phyloP scores from a whole-genome alignment of 2,329 filamentous ascomycete genomes.

The Aspergillus felis region DNA sequence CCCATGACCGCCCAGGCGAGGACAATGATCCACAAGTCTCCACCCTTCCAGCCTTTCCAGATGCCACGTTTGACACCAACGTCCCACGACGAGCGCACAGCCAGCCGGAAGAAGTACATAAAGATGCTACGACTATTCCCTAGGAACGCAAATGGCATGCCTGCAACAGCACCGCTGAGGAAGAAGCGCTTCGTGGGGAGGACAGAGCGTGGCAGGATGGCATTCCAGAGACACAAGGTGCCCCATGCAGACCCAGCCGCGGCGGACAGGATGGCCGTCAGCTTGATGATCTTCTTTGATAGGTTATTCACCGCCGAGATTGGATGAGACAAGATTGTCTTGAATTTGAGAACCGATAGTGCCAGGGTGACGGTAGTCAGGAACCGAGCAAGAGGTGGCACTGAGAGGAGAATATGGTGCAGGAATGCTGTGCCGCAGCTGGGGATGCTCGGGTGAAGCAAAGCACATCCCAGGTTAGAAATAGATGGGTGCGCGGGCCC shows the following conservation, averaged over 20 bases:
- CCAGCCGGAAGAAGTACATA: constrained; percentile 72
- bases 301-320: constrained; percentile 63
- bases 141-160: constrained; percentile 73
- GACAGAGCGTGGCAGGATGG: constrained; percentile 67
- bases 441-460: constrained; percentile 81
- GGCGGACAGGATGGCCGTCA: constrained; percentile 73
- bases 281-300: constrained; percentile 65
- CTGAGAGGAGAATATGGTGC: constrained; percentile 79
- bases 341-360: constrained; percentile 66
- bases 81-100: constrained; percentile 83
- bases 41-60: constrained; percentile 78
- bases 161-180: constrained; percentile 79
- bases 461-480: constrained; percentile 78
- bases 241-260: constrained; percentile 86
- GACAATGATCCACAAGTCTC: constrained; percentile 82
- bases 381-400: constrained; percentile 73
- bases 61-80: constrained; percentile 85
- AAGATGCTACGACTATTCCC: constrained; percentile 58
- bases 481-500: constrained; percentile 84
- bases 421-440: constrained; percentile 85
- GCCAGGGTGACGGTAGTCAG: constrained; percentile 62
- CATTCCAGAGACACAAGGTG: constrained; percentile 83
- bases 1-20: constrained; percentile 73
- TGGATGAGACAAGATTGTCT: constrained; percentile 65
- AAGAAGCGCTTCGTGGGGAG: constrained; percentile 85